Percentiles rank a stretch among this genome's conserved stretches.
Conservation (phyloP, 305 asterid genomes). For the Coffea humblotiana region DNA sequence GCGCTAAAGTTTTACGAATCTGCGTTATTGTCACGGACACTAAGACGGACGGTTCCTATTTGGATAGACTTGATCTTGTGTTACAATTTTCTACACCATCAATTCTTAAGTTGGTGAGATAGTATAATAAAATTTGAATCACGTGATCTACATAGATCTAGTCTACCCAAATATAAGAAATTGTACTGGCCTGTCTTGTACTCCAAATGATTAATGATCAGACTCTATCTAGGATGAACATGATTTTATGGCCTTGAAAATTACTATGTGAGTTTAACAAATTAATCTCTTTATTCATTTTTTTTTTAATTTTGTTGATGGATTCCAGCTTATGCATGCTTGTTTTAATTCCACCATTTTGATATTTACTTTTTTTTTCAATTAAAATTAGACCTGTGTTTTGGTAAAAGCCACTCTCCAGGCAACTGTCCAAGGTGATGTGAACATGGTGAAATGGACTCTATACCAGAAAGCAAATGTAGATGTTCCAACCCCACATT, state of each 20-base stretch:
- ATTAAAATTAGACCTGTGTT: no score
- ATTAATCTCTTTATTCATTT: not conserved
- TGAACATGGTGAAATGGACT: conserved; percentile 44
- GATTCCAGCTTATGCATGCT: not conserved
- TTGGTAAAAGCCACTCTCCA: conserved; percentile 52
- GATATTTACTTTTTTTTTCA: not conserved
- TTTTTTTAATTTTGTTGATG: no score
- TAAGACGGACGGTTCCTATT: no score
- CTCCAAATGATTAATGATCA: not conserved
- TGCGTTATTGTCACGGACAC: no score
- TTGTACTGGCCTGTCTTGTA: not conserved
- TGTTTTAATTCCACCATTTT: not conserved
- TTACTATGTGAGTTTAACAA: not conserved
- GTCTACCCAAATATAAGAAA: not conserved
- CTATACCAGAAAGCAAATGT: conserved; percentile 52
- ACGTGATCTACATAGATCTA: no score
- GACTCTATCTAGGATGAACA: not conserved
- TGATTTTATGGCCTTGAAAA: not conserved
- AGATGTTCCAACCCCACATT: conserved; percentile 31
- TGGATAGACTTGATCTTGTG: no score
- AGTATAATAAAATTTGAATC: no score
- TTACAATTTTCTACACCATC: no score
- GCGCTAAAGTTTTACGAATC: no score
- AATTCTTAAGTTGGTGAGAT: no score
- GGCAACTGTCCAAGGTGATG: conserved; percentile 12